A percentile compares a stretch with the other conserved stretches of the same genome.
These are phyloP conservation scores for Yarrowia phangngaensis DNA, from an alignment of 805 yeast genomes.

Conservation along the genomic window DNA sequence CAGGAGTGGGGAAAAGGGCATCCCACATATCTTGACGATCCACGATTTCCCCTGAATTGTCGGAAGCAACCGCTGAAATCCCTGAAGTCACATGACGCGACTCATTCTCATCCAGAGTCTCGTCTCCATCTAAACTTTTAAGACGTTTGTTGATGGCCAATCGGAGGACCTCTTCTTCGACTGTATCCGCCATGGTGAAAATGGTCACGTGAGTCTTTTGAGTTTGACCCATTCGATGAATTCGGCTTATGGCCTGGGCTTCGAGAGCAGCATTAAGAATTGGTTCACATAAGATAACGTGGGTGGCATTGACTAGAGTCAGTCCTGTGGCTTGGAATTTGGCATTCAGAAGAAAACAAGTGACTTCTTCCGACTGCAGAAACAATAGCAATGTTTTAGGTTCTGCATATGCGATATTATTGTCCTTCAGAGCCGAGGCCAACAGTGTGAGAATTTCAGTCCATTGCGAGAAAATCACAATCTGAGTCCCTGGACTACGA, in stretches of 20 bases:
- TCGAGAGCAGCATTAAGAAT: slow-evolving; percentile 82
- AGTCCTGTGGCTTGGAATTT: slow-evolving; percentile 85
- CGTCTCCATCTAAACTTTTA: slow-evolving; percentile 17
- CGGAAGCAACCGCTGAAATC: background rate
- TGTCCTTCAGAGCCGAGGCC: slow-evolving; percentile 58
- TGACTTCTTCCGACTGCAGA: slow-evolving; percentile 41
- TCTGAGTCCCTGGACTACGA: slow-evolving; percentile 62
- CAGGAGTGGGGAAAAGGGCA: slow-evolving; percentile 10
- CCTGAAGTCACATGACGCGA: slow-evolving; percentile 11
- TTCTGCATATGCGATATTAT: slow-evolving; percentile 54
- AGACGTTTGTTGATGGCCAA: slow-evolving; percentile 61
- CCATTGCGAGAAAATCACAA: slow-evolving; percentile 90
- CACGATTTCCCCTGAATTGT: slow-evolving; percentile 15
- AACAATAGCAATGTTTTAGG: slow-evolving; percentile 35
- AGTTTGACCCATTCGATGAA: slow-evolving; percentile 88
- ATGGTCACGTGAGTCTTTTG: slow-evolving; percentile 85
- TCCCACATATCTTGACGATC: slow-evolving; percentile 17
- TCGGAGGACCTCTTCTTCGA: slow-evolving; percentile 82
- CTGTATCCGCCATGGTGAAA: slow-evolving; percentile 76
- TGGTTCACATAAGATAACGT: slow-evolving; percentile 90
- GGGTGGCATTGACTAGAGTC: slow-evolving; percentile 86
- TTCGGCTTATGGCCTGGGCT: slow-evolving; percentile 84
- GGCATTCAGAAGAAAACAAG: slow-evolving; percentile 83
- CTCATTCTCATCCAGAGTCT: slow-evolving; percentile 13
- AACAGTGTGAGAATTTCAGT: slow-evolving; percentile 64